Evolutionary conservation across 2,329 filamentous ascomycete species (phyloP).

Genomic region (Colletotrichum limetticola): DNA sequence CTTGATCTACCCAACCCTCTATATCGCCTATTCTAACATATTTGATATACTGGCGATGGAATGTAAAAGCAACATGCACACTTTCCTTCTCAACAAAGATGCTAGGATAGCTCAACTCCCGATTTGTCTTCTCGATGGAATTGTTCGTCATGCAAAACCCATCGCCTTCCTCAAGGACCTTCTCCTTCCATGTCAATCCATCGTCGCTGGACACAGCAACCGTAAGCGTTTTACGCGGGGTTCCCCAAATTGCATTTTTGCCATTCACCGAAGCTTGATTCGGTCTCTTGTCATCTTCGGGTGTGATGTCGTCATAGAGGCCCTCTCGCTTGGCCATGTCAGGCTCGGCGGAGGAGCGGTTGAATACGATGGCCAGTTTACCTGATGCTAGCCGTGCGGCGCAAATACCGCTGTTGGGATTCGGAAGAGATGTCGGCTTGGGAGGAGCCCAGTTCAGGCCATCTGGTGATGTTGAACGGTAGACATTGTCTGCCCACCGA

Average conservation of each 20-base stretch:
- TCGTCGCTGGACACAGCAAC: conserved; percentile 48
- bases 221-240: conserved; percentile 48
- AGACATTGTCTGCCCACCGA: conserved; percentile 56
- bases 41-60: conserved; percentile 54
- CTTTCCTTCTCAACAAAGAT: conserved; percentile 44
- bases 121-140: conserved; percentile 51
- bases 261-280: conserved; percentile 49
- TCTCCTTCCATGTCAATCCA: conserved; percentile 49
- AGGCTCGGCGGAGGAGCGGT: conserved; percentile 48
- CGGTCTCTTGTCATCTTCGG: conserved; percentile 49
- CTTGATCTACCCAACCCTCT: conserved; percentile 38
- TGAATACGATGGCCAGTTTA: conserved; percentile 50
- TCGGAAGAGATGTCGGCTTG: conserved; percentile 48
- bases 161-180: conserved; percentile 54
- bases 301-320: conserved; percentile 56
- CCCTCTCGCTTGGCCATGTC: conserved; percentile 49
- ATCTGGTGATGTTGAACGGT: conserved; percentile 51
- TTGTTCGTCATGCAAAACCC: conserved; percentile 59
- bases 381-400: conserved; percentile 50
- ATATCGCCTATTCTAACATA: conserved; percentile 46
- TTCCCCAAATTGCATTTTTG: conserved; percentile 56
- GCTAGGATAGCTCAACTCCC: conserved; percentile 56
- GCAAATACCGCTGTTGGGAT: conserved; percentile 55
- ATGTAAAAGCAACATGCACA: conserved; percentile 53
- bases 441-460: conserved; percentile 52